Conservation (phyloP, 2,329 filamentous ascomycete species). For the Bretziella fagacearum region DNA sequence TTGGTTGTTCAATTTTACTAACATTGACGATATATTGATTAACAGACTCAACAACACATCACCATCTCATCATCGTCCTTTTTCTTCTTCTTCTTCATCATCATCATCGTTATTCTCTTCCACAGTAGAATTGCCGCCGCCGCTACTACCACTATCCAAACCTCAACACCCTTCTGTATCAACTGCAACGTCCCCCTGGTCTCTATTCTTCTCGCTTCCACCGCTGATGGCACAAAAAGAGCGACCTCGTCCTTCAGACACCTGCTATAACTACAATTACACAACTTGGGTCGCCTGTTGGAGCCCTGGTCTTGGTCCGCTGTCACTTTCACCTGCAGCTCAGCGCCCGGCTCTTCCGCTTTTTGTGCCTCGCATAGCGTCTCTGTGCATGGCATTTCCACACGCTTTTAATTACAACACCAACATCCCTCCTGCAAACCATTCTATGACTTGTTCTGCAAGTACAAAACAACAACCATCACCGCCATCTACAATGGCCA, state of each 20-base stretch:
- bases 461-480: background rate
- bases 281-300: background rate
- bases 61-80: slow-evolving; percentile 18
- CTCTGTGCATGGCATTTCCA: slow-evolving; percentile 4
- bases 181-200: background rate
- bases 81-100: slow-evolving; percentile 15
- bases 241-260: background rate
- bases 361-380: slow-evolving; percentile 8
- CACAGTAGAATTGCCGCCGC: too few relatives aligned
- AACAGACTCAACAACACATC: slow-evolving; percentile 15
- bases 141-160: background rate
- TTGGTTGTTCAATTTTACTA: too few relatives aligned
- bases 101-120: too few relatives aligned
- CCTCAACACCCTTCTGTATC: too few relatives aligned
- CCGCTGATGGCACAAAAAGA: background rate
- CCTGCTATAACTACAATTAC: background rate
- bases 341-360: slow-evolving; percentile 12
- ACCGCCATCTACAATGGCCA: slow-evolving; percentile 8
- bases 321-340: slow-evolving; percentile 1
- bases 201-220: slow-evolving; percentile 8
- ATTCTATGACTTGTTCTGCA: too few relatives aligned
- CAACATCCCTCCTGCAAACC: background rate
- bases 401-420: background rate
- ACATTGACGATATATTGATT: background rate
- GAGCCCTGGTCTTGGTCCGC: slow-evolving; percentile 6